Conservation (phyloP, 2,329 filamentous ascomycete species). For the Claviceps sp. region DNA sequence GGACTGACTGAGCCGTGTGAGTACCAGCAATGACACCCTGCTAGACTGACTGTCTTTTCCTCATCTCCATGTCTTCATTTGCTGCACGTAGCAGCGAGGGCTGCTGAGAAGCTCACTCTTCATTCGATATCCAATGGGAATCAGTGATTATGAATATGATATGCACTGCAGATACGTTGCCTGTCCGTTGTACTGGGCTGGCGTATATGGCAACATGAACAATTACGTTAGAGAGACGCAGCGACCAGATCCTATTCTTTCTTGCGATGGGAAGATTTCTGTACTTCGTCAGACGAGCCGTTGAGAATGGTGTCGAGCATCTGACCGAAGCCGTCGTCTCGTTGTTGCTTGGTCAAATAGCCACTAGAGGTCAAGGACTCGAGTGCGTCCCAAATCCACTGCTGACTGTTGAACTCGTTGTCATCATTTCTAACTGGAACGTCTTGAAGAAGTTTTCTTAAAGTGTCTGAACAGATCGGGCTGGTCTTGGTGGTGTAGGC, state of each 20-base stretch:
- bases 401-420: slow-evolving; percentile 7
- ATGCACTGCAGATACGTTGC: not conserved
- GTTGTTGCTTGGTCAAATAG: slow-evolving; percentile 4
- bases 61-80: not conserved
- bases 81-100: not conserved
- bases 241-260: not conserved
- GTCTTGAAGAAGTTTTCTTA: slow-evolving; percentile 2
- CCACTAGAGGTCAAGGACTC: slow-evolving; percentile 2
- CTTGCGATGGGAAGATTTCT: not conserved
- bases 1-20: not conserved
- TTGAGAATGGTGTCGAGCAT: slow-evolving; percentile 9
- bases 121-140: not conserved
- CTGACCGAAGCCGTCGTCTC: slow-evolving; percentile 6
- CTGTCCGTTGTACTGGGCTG: not conserved
- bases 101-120: not conserved
- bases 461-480: slow-evolving; percentile 1
- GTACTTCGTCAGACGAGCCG: slow-evolving; percentile 8
- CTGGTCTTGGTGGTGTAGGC: slow-evolving; percentile 7
- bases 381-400: slow-evolving; percentile 8
- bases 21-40: not conserved
- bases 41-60: not conserved
- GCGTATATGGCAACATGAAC: not conserved
- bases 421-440: slow-evolving; percentile 7
- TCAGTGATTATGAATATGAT: not conserved
- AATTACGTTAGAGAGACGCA: not conserved